phyloP scores from a whole-genome alignment of 225 moss, liverwort and hornwort species.

The Antitrichia curtipendula region DNA sequence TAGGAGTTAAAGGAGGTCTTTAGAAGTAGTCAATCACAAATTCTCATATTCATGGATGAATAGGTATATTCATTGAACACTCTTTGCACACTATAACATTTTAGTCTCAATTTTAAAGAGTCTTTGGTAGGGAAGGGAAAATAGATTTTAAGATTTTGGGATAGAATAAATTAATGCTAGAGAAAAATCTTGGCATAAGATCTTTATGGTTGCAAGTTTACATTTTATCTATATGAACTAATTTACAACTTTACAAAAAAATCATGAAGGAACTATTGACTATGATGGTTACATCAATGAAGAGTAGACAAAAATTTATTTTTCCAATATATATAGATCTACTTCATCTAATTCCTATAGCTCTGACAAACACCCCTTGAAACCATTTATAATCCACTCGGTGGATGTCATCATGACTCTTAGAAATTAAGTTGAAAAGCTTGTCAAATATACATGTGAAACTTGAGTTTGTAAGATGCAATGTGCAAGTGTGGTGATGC shows the following conservation, averaged over 20 bases:
- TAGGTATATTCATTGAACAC: too few species aligned
- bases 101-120: too few species aligned
- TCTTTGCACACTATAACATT: too few species aligned
- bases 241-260: neutral
- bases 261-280: neutral
- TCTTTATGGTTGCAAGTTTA: too few species aligned
- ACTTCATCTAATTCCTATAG: neutral
- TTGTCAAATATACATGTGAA: accelerated
- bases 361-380: accelerated
- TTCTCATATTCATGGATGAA: too few species aligned
- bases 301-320: neutral
- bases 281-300: too few species aligned
- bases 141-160: too few species aligned
- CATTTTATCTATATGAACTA: neutral
- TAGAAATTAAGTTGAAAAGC: neutral
- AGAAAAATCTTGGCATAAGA: too few species aligned
- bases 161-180: too few species aligned
- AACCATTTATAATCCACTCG: neutral
- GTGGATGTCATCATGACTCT: accelerated
- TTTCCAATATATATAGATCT: neutral
- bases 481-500: accelerated
- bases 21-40: too few species aligned
- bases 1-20: too few species aligned
- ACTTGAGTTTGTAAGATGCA: neutral
- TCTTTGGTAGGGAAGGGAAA: too few species aligned